These are phyloP conservation scores for Scleroderma bovista DNA, from an alignment of 768 basidiomycete species.

Conservation along the genomic window DNA sequence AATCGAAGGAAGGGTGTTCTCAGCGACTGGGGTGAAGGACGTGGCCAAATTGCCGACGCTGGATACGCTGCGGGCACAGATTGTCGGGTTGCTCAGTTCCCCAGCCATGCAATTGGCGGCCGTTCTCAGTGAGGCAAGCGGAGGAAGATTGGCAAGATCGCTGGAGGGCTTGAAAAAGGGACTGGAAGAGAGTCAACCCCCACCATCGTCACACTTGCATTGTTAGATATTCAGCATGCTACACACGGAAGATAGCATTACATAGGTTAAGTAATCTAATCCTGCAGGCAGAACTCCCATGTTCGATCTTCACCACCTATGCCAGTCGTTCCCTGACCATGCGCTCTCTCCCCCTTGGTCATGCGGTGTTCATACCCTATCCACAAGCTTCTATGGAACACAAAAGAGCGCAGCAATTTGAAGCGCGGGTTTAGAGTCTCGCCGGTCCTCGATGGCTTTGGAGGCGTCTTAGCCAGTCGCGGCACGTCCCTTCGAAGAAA, in stretches of 20 bases:
- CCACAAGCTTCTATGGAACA: slow-evolving; percentile 65
- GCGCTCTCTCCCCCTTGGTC: slow-evolving; percentile 81
- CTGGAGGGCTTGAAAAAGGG: slow-evolving; percentile 69
- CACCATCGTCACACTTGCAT: slow-evolving; percentile 15
- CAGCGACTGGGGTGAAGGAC: slow-evolving; percentile 50
- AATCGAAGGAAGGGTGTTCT: slow-evolving; percentile 69
- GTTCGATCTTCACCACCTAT: slow-evolving; percentile 77
- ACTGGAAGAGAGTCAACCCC: slow-evolving; percentile 45
- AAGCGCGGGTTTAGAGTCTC: slow-evolving; percentile 61
- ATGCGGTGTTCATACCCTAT: slow-evolving; percentile 90
- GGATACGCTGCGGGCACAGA: slow-evolving; percentile 71
- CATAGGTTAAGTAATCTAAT: slow-evolving; percentile 6
- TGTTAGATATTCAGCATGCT: slow-evolving; percentile 3
- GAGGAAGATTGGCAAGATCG: slow-evolving; percentile 64
- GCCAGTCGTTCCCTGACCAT: slow-evolving; percentile 60
- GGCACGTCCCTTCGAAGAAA: slow-evolving; percentile 59
- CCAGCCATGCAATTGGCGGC: slow-evolving; percentile 72
- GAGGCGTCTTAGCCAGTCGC: slow-evolving; percentile 69
- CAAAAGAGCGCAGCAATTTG: slow-evolving; percentile 70
- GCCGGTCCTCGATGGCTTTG: slow-evolving; percentile 41
- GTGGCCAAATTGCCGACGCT: slow-evolving; percentile 74
- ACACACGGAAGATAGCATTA: slow-evolving; percentile 1
- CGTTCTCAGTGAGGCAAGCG: slow-evolving; percentile 62
- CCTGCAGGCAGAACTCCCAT: slow-evolving; percentile 74
- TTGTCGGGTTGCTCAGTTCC: slow-evolving; percentile 77